Evolutionary conservation across 1,139 yeast genomes (phyloP), one percentile per base, ranked within the genome.

Genomic region (Saccharomyces pastorianus): DNA sequence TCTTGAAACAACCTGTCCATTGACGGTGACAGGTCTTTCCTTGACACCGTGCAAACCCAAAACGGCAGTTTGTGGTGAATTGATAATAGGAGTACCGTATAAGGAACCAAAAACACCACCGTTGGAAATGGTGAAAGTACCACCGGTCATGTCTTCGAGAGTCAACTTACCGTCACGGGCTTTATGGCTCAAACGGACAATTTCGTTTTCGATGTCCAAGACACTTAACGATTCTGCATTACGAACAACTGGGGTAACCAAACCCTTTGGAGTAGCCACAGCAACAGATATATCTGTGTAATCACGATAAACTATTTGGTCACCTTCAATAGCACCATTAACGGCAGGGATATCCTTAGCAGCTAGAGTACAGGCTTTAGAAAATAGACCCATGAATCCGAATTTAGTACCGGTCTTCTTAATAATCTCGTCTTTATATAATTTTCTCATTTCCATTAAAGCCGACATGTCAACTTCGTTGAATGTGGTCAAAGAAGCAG

Each of bases 101-200:
- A 93, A 79, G 38, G 99, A 93, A 60, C 99, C 99, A 68, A 93
- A 93, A 58, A 93, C 97, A 74, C 99, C 99, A 73, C 99, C 99
- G 77, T 93, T 93, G 57, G 99, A 93, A 69, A 93, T 93, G 69
- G 99, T 93, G 79, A 93, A 91, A 59, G 98, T 91, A 74, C 99
- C 99, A 73, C 99, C 99, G 59, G 97, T 83, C 99, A 95, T 93
- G 74, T 93, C 99, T 79, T 93, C 99, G 64, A 93, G 78, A 56
- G 98, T 88, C 70, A 93, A 82, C 78, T 93, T 91, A 70, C 95
- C 95, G 71, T 93, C 98, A 75, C 99, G 88, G 61, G 99, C 99
- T 77, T 90, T 93, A 72, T 78, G 78, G 75, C 98, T 95, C 69
- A 93, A 80, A 64, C 76, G 75, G 56, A 83, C 71, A 64, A 93